Evolutionary conservation across 1,284 basidiomycete genomes (phyloP).

Genomic region (Melampsora larici-populina): DNA sequence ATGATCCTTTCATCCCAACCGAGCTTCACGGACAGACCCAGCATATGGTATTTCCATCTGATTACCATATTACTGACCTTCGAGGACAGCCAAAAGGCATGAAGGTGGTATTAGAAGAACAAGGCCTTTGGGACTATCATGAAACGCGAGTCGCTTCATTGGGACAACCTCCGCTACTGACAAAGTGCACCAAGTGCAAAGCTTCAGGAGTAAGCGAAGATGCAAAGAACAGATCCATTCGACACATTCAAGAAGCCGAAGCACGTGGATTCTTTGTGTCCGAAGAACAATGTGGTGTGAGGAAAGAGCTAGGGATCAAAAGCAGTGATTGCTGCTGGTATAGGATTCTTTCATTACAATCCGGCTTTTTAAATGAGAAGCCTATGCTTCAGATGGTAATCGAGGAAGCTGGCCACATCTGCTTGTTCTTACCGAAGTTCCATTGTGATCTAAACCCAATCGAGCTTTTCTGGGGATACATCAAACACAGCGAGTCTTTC

Average conservation of each 20-base stretch:
- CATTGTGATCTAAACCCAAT: conserved; percentile 27
- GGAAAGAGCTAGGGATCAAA: background rate
- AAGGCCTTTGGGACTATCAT: background rate
- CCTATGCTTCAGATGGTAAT: background rate
- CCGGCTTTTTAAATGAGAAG: background rate
- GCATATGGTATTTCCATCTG: background rate
- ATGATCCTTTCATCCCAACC: background rate
- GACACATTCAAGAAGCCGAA: background rate
- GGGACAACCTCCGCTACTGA: background rate
- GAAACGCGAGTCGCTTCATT: no score
- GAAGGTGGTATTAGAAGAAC: background rate
- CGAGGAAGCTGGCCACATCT: background rate
- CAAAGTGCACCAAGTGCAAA: background rate
- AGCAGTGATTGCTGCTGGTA: background rate
- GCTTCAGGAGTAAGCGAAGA: background rate
- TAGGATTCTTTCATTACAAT: background rate
- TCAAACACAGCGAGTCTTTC: conserved; percentile 2
- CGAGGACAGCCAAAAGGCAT: background rate
- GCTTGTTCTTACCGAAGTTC: no score
- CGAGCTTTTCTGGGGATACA: conserved; percentile 24
- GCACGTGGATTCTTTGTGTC: background rate
- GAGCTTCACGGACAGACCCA: background rate
- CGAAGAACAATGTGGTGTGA: background rate
- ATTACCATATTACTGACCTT: background rate
- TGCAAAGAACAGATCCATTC: background rate